phyloP scores from a whole-genome alignment of 1,139 yeast species.

The Suhomyces bolitotheri region DNA sequence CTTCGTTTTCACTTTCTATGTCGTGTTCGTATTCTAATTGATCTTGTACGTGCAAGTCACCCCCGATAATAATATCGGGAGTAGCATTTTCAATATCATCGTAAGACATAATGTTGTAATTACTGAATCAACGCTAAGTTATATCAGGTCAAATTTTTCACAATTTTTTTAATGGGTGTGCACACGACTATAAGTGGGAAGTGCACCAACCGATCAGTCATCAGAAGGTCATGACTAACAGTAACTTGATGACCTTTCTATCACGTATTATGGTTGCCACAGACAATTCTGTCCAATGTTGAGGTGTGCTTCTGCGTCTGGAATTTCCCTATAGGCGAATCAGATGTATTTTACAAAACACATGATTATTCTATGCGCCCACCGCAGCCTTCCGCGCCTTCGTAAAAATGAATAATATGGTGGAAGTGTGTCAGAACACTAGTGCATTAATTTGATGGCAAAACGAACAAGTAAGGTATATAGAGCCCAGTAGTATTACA shows the following conservation, averaged over 20 bases:
- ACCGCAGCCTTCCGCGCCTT: no score
- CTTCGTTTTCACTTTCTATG: constrained; percentile 53
- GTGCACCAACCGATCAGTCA: neutral
- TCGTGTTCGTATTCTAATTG: constrained; percentile 46
- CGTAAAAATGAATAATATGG: no score
- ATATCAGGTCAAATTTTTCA: constrained; percentile 20
- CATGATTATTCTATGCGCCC: no score
- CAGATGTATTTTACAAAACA: no score
- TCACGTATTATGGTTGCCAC: no score
- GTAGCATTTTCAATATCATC: constrained; percentile 81
- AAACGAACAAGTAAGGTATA: no score
- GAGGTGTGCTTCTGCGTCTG: no score
- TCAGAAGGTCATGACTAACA: neutral
- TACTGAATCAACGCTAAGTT: constrained; percentile 3
- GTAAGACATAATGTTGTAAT: constrained; percentile 38
- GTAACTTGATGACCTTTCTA: neutral
- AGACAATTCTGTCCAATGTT: no score
- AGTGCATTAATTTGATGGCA: no score
- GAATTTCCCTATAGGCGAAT: no score
- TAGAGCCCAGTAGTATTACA: no score
- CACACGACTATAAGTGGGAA: constrained; percentile 6
- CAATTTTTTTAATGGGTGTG: constrained; percentile 10
- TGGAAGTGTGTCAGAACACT: no score
- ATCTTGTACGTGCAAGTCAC: constrained; percentile 51
- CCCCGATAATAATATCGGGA: constrained; percentile 85